Evolutionary conservation across 176 grass and related monocot genomes (phyloP).

Genomic region (Dendrocalamus sinicus): DNA sequence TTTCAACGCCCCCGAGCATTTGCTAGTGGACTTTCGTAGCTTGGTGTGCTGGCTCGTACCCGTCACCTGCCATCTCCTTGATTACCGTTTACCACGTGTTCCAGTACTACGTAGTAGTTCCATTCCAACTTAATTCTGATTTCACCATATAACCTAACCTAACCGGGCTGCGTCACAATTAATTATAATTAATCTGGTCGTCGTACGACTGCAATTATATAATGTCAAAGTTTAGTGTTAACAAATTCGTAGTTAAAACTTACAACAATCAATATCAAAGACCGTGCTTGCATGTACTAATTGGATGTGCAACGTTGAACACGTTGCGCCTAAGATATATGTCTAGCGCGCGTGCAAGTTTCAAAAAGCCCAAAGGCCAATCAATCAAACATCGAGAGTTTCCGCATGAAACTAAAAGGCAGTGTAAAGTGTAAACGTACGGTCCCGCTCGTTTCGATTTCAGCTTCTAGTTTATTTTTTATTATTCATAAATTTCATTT

Average conservation of each 20-base stretch:
- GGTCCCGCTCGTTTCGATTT: too few relatives aligned
- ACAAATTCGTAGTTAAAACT: neutral
- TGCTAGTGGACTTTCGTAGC: neutral
- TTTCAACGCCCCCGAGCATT: too few relatives aligned
- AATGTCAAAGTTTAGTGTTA: neutral
- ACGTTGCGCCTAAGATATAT: neutral
- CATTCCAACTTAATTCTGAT: slow-evolving; percentile 28
- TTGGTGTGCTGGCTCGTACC: neutral
- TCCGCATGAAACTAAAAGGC: neutral
- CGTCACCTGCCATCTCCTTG: neutral
- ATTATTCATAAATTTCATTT: too few relatives aligned
- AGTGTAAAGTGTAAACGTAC: slow-evolving; percentile 5
- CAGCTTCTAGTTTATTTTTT: too few relatives aligned
- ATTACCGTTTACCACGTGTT: neutral
- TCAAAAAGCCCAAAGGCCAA: slow-evolving; percentile 14
- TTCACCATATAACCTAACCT: neutral
- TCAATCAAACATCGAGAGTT: neutral
- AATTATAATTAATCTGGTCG: neutral
- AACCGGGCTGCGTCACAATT: neutral
- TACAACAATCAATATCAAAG: neutral
- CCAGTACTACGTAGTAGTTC: neutral
- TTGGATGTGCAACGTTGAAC: neutral
- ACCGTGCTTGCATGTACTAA: neutral
- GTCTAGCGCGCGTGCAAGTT: neutral
- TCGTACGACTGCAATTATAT: neutral